A percentile compares a stretch with the other conserved stretches of the same genome.
Evolutionary conservation across 495 filamentous ascomycete species (phyloP).

Genomic region (Xylaria sp.): DNA sequence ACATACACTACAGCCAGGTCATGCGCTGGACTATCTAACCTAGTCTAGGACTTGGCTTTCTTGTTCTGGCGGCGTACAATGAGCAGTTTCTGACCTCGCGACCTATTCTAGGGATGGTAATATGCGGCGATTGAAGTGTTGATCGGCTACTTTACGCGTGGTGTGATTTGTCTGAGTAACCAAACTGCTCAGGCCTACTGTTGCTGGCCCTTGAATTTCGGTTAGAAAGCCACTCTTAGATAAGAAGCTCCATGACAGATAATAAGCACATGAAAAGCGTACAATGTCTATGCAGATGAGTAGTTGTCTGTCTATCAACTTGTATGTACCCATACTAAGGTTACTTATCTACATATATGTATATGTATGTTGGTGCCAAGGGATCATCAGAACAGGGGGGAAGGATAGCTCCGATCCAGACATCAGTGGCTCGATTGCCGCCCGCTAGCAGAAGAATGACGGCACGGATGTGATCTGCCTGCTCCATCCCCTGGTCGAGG

Average conservation of each 20-base stretch:
- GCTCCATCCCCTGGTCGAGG: not conserved
- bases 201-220: not conserved
- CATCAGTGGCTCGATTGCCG: slow-evolving; percentile 26
- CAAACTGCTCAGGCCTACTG: not conserved
- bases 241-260: not conserved
- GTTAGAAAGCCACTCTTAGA: not conserved
- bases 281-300: no score
- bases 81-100: not conserved
- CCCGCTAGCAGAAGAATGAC: not conserved
- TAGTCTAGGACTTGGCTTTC: not conserved
- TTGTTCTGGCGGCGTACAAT: not conserved
- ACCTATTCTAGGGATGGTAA: not conserved
- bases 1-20: not conserved
- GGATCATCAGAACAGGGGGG: slow-evolving; percentile 20
- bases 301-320: not conserved
- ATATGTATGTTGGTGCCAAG: not conserved
- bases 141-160: not conserved
- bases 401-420: slow-evolving; percentile 20
- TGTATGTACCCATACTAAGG: not conserved
- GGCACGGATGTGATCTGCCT: slow-evolving; percentile 10
- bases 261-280: not conserved
- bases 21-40: not conserved
- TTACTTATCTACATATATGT: not conserved
- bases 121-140: not conserved
- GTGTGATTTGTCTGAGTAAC: not conserved